Evolutionary conservation across 345 rosid species (phyloP).

Genomic region (Durio zibethinus): DNA sequence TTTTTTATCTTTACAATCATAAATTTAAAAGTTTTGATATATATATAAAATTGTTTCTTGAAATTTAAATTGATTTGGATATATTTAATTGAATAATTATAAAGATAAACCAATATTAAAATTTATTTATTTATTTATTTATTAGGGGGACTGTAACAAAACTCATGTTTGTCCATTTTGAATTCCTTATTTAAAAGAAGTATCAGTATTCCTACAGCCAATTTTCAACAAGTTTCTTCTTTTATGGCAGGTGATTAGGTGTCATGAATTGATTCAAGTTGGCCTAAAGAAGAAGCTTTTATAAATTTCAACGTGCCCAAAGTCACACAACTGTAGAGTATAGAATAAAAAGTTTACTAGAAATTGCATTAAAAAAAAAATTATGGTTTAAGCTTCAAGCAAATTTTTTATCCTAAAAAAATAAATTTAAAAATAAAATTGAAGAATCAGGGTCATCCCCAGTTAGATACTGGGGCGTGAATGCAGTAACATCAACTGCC

Average conservation of each 20-base stretch:
- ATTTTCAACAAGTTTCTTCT: not conserved
- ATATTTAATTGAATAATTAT: too few species aligned
- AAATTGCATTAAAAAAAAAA: not conserved
- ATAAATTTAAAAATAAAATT: not conserved
- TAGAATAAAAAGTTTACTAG: not conserved
- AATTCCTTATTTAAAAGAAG: too few species aligned
- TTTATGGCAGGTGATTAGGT: not conserved
- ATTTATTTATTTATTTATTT: too few species aligned
- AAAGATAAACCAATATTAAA: too few species aligned
- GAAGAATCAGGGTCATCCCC: not conserved
- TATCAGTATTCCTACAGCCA: not conserved
- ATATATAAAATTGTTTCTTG: too few species aligned
- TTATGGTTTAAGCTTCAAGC: not conserved
- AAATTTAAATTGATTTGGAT: too few species aligned
- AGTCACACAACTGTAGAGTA: not conserved
- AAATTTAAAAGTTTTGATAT: too few species aligned
- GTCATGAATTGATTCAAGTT: not conserved
- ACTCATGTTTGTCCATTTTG: not conserved
- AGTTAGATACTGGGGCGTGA: not conserved
- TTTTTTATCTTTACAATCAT: too few species aligned
- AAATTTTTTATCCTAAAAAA: not conserved
- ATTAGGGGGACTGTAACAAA: not conserved
- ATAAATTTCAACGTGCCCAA: not conserved
- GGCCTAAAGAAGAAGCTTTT: not conserved
- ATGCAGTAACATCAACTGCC: not conserved